A percentile compares a stretch with the other conserved stretches of the same genome.
Evolutionary conservation across 169 alveolate genomes (phyloP).

Genomic region (Plasmodium sp.): DNA sequence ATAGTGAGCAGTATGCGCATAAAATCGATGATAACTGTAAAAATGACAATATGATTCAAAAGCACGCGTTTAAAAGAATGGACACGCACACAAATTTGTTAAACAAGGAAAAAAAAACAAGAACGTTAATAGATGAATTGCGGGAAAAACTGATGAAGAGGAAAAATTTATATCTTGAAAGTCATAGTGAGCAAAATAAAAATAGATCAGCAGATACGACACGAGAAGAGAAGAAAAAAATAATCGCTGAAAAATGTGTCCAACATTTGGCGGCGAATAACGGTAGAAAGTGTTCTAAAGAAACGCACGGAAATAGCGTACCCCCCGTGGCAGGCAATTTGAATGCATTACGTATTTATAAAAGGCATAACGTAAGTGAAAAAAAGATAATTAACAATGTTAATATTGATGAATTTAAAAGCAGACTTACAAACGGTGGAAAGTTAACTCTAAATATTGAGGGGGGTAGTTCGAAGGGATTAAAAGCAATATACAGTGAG

Average conservation of each 20-base stretch:
- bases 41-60: not conserved
- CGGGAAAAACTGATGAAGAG: constrained; percentile 25
- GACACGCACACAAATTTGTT: not conserved
- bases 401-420: constrained; percentile 34
- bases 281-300: not conserved
- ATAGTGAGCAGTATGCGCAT: not conserved
- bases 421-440: not conserved
- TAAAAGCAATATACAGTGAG: not conserved
- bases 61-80: not conserved
- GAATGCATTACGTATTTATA: not conserved
- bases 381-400: constrained; percentile 23
- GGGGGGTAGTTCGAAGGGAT: not conserved
- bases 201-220: not conserved
- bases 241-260: not conserved
- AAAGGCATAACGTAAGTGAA: not conserved
- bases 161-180: constrained; percentile 16
- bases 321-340: not conserved
- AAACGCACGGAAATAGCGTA: not conserved
- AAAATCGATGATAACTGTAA: not conserved
- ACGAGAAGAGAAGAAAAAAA: constrained; percentile 21
- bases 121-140: constrained; percentile 16
- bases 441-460: not conserved
- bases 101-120: not conserved
- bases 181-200: constrained; percentile 10
- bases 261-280: not conserved